Base-by-base conservation (phyloP, 257 asterid species). In the Solanum pinnatisectum region DNA sequence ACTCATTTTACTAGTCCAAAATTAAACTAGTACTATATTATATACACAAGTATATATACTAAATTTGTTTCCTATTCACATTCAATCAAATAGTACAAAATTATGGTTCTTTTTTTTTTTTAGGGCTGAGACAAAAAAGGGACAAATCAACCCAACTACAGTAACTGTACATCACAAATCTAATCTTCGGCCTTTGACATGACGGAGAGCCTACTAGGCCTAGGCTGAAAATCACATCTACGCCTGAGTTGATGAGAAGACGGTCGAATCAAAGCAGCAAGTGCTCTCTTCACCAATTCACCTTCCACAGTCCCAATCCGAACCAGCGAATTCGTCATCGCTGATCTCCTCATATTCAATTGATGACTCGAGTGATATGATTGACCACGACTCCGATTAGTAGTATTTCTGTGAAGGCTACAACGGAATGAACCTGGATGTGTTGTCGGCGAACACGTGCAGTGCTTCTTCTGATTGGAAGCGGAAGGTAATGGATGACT, bases 221-320 rank as follows among this genome's bases (percentile, higher is more conserved):
- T 94, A 13, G 96, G 95, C 88, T 89, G 95, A 88, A 95, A 96
- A 74, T 93, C 95, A 8, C 35, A 91, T 0, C 99, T 96, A 44
- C 99, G 97, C 68, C 96, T 92, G 87, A 93, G 85, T 60, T 93
- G 91, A 72, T 95, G 99, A 86, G 97, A 96, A 4, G 98, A 95
- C 37, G 98, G 98, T 4, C 98, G 92, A 87, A 96, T 96, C 89
- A 96, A 87, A 76, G 98, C 93, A 32, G 99, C 91, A 10, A 95
- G 92, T 16, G 98, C 98, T 90, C 99, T 90, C 92, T 81, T 94
- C 91, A 95, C 93, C 89, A 94, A 91, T 39, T 96, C 99, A 2
- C 99, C 99, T 71, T 96, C 99, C 16, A 96, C 99, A 0, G 99
- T 93, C 2, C 98, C 98, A 68, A 96, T 96, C 35, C 99, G 91